phyloP scores from a whole-genome alignment of 2,329 filamentous ascomycete species.

The Esteya vermicola region DNA sequence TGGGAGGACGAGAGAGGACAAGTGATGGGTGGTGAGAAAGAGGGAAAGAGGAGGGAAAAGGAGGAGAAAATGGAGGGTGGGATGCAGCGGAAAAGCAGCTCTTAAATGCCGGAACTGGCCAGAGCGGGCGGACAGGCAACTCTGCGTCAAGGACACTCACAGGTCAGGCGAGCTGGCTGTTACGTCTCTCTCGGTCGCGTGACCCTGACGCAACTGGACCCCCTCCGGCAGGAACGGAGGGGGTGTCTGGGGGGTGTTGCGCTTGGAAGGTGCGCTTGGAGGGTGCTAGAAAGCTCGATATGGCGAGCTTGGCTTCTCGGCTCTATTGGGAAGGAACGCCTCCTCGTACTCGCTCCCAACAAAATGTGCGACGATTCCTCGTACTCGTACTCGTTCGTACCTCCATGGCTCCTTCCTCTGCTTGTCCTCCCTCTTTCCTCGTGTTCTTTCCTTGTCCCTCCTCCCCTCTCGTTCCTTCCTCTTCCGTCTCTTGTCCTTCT shows the following conservation, averaged over 20 bases:
- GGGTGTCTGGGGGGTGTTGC: background rate
- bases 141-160: no score
- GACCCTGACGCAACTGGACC: constrained; percentile 3
- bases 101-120: no score
- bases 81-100: no score
- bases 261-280: no score
- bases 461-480: background rate
- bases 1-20: no score
- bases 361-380: background rate
- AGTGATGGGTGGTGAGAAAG: no score
- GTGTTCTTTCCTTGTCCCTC: background rate
- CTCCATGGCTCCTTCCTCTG: background rate
- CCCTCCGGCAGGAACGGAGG: background rate
- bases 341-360: no score
- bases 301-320: background rate
- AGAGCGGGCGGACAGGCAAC: no score
- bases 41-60: no score
- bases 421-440: background rate
- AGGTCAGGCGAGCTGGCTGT: constrained; percentile 5
- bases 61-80: no score
- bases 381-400: background rate
- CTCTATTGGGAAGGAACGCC: no score
- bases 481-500: background rate
- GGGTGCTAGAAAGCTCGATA: background rate
- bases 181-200: constrained; percentile 2